Conservation (phyloP, 129 eudicot genomes). For the Sambucus nigra region DNA sequence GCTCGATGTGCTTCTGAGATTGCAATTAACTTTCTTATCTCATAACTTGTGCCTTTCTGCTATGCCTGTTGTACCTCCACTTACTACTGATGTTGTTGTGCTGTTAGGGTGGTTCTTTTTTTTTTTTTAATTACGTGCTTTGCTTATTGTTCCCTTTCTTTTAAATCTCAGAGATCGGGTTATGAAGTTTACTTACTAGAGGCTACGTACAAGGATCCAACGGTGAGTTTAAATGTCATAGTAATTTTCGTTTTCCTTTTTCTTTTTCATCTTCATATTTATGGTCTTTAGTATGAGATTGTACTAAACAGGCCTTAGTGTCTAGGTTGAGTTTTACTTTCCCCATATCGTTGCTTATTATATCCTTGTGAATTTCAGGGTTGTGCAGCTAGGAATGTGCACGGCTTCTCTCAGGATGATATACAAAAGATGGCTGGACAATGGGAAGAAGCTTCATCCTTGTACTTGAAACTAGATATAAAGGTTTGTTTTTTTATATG, state of each 20-base stretch:
- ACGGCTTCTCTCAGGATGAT: conserved; percentile 62
- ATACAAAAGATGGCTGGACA: conserved; percentile 68
- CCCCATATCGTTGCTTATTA: neutral
- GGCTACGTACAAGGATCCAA: conserved; percentile 94
- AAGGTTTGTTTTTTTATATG: conserved; percentile 39
- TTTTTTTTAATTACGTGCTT: neutral
- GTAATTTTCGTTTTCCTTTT: neutral
- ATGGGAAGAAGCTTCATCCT: conserved; percentile 95
- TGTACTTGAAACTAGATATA: conserved; percentile 70
- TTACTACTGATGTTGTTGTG: neutral
- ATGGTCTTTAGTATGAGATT: neutral
- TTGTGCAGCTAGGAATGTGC: conserved; percentile 96
- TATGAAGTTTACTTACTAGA: conserved; percentile 90
- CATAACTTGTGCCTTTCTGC: neutral
- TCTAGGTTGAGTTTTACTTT: neutral
- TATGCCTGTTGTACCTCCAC: neutral
- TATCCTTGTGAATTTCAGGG: conserved; percentile 43
- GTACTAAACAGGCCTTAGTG: neutral
- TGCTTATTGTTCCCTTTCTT: conserved; percentile 8
- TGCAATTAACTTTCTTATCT: neutral
- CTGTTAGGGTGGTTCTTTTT: neutral
- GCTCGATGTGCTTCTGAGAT: neutral
- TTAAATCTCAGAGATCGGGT: conserved; percentile 76
- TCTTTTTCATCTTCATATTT: conserved; percentile 5
- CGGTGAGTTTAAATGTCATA: conserved; percentile 35